Evolutionary conservation across 2,329 filamentous ascomycete genomes (phyloP).

Genomic region (Stemphylium vesicarium): DNA sequence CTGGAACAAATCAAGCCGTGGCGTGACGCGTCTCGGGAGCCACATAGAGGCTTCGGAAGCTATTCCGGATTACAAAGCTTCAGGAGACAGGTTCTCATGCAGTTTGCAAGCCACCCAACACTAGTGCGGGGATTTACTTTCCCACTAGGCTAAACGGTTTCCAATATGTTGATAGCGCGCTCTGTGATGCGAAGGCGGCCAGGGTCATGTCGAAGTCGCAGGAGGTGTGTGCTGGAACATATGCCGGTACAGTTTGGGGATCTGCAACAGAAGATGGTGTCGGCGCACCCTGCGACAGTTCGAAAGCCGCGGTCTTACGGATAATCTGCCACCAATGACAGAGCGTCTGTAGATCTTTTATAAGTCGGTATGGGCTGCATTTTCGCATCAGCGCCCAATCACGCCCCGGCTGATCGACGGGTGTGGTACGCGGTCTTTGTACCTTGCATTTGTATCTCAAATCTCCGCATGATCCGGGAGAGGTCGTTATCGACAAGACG

Average conservation of each 20-base stretch:
- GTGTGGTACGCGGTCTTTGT: conserved; percentile 7
- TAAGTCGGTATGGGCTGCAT: not conserved
- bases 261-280: conserved; percentile 4
- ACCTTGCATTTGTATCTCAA: conserved; percentile 13
- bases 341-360: not conserved
- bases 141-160: conserved; percentile 8
- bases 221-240: not conserved
- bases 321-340: conserved; percentile 7
- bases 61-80: conserved; percentile 5
- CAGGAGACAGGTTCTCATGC: not conserved
- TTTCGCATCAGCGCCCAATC: conserved; percentile 1
- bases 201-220: not conserved
- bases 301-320: conserved; percentile 6
- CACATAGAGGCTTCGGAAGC: conserved; percentile 4
- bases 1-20: not conserved
- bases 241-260: conserved; percentile 1
- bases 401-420: conserved; percentile 7
- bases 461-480: conserved; percentile 10
- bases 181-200: not conserved
- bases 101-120: conserved; percentile 1
- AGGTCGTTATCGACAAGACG: not conserved
- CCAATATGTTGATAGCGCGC: not conserved
- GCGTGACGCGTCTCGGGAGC: not conserved
- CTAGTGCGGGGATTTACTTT: conserved; percentile 1
- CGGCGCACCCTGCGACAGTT: not conserved